These are phyloP conservation scores for Leucaena leucocephala DNA, from an alignment of 306 rosid genomes.

Conservation along the genomic window DNA sequence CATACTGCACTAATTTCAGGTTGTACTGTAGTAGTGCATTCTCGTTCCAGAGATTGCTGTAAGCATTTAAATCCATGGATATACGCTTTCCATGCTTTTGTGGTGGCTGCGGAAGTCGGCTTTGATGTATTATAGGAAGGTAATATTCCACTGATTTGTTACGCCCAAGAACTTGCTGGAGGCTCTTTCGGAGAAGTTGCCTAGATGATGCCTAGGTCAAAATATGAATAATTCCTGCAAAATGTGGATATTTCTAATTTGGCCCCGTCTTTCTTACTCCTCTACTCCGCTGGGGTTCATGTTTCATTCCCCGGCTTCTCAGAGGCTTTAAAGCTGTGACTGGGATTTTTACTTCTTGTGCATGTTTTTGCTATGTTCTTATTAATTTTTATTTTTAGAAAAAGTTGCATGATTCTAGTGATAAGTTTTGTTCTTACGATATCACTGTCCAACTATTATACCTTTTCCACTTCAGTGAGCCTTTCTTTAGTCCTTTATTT, in stretches of 20 bases:
- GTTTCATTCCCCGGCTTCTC: slow-evolving; percentile 7
- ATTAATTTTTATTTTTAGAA: slow-evolving; percentile 23
- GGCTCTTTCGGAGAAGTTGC: slow-evolving; percentile 42
- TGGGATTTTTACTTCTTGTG: slow-evolving; percentile 38
- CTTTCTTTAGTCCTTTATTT: background rate
- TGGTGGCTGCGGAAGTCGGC: slow-evolving; percentile 39
- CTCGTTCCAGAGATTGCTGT: slow-evolving; percentile 45
- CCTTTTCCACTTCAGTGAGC: background rate
- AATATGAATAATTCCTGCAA: slow-evolving; percentile 47
- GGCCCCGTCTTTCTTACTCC: background rate
- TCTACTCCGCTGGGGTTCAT: background rate
- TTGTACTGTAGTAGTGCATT: slow-evolving; percentile 41
- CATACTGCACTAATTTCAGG: slow-evolving; percentile 36
- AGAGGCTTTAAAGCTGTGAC: slow-evolving; percentile 33
- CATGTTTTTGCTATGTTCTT: slow-evolving; percentile 27
- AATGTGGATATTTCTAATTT: slow-evolving; percentile 42
- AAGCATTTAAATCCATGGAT: slow-evolving; percentile 43
- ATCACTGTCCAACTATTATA: slow-evolving; percentile 6
- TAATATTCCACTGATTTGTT: slow-evolving; percentile 49
- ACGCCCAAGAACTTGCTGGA: slow-evolving; percentile 47
- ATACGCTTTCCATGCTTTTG: slow-evolving; percentile 36
- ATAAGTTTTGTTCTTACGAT: slow-evolving; percentile 22
- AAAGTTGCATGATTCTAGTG: slow-evolving; percentile 12
- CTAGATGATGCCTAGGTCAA: slow-evolving; percentile 38
- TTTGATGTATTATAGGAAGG: slow-evolving; percentile 53